Base-by-base conservation (phyloP, 2,329 filamentous ascomycete species). In the Botrytis fragariae region DNA sequence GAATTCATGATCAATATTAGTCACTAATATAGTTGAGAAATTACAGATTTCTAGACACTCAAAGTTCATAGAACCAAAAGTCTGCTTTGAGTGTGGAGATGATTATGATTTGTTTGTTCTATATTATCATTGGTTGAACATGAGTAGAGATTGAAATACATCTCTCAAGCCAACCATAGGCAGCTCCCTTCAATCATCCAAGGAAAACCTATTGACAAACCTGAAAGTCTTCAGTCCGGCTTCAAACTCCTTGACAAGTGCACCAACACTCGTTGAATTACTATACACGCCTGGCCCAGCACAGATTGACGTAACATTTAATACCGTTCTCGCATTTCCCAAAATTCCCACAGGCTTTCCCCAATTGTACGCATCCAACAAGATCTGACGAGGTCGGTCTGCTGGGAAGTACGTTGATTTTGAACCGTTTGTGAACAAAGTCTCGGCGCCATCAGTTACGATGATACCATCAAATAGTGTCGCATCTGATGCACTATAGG, bases 401-500 rank as follows among this genome's bases (percentile, higher is more conserved):
- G 86, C 83, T 0, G 91, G 91, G 81, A 87, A 93, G 10, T 93
- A 83, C 0, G 88, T 84, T 5, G 86, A 87, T 35, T 79, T 79
- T 0, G 80, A 80, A 29, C 80, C 80, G 29, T 80, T 79, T 8
- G 79, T 76, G 77, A 93, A 91, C 22, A 90, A 81, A 0, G 77
- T 79, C 76, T 86, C 85, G 1, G 87, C 85, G 1, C 87, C 89
- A 14, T 86, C 83, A 0, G 84, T 84, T 1, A 92, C 84, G 16
- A 93, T 81, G n/a, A 93, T 83, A 51, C 86, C 88, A 77, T 92
- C 90, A 75, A 90, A 92, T 20, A 83, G 83, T 0, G 85, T 86
- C 0, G 89, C 91, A 74, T 92, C 90, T 1, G 90, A 86, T 1
- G 85, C 84, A 9, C 88, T 87, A 81, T 94, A 94, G 0, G 90